Percentiles rank a stretch among this genome's conserved stretches.
Conservation (phyloP, 1,284 basidiomycete species). For the Grifola frondosa region DNA sequence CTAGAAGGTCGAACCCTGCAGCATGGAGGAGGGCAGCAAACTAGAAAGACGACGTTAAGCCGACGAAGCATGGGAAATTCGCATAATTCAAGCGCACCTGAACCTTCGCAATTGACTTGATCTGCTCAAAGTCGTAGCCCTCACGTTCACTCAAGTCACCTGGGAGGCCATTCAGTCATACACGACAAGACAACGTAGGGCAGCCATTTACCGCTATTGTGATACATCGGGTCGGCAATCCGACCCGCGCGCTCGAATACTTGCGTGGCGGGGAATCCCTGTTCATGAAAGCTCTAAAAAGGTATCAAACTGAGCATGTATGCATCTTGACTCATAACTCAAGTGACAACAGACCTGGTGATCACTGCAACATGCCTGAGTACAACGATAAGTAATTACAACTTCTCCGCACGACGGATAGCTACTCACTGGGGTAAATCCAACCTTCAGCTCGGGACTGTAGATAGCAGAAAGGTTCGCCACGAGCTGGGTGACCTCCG, state of each 20-base stretch:
- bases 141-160: conserved; percentile 75
- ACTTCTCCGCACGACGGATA: not conserved
- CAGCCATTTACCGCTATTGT: conserved; percentile 63
- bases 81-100: conserved; percentile 49
- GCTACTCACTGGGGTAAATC: conserved; percentile 57
- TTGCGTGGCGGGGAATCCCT: conserved; percentile 81
- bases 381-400: not conserved
- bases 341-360: conserved; percentile 54
- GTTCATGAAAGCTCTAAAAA: conserved; percentile 71
- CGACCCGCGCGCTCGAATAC: conserved; percentile 82
- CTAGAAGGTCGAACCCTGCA: conserved; percentile 47
- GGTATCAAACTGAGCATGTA: not conserved
- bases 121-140: conserved; percentile 80
- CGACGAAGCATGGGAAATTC: not conserved
- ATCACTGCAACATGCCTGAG: conserved; percentile 86
- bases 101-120: conserved; percentile 81
- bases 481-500: conserved; percentile 73
- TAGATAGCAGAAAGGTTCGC: conserved; percentile 73
- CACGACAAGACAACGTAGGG: not conserved
- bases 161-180: conserved; percentile 21
- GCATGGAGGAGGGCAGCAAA: conserved; percentile 53
- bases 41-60: conserved; percentile 27
- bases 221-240: conserved; percentile 84
- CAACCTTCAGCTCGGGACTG: conserved; percentile 79
- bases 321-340: not conserved